Percentiles rank a stretch among this genome's conserved stretches.
Evolutionary conservation across 2,329 filamentous ascomycete species (phyloP).

Genomic region (Xylariaceae sp.): DNA sequence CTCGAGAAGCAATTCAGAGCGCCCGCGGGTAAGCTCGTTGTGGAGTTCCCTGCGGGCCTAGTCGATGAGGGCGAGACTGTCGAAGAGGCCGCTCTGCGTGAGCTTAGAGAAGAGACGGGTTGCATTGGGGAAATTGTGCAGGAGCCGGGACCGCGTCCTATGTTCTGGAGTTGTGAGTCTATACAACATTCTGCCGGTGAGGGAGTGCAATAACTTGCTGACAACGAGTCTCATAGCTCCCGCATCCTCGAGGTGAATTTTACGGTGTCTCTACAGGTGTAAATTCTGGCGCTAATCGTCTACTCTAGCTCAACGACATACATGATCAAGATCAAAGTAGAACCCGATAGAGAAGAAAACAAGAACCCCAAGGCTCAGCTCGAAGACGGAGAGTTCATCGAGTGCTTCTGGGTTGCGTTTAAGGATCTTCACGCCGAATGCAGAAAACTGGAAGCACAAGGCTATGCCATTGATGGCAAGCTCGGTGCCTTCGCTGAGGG

Average conservation of each 20-base stretch:
- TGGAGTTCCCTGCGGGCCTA: conserved; percentile 38
- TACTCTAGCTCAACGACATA: conserved; percentile 25
- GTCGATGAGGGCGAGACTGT: conserved; percentile 36
- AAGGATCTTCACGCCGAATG: conserved; percentile 43
- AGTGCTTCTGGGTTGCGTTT: conserved; percentile 46
- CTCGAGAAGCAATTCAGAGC: conserved; percentile 39
- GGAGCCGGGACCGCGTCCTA: conserved; percentile 21
- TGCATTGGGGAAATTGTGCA: conserved; percentile 32
- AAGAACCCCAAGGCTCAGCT: conserved; percentile 42
- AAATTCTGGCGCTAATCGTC: neutral
- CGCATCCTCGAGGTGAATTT: conserved; percentile 26
- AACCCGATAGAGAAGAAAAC: conserved; percentile 41
- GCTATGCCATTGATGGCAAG: conserved; percentile 31
- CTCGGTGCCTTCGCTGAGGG: conserved; percentile 30
- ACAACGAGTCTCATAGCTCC: conserved; percentile 17
- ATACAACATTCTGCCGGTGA: too few species aligned
- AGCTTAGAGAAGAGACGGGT: conserved; percentile 37
- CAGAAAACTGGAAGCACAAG: conserved; percentile 36
- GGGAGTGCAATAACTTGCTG: neutral
- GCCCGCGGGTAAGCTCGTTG: conserved; percentile 35
- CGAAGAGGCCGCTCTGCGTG: conserved; percentile 36
- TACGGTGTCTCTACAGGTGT: neutral
- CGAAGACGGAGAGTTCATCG: conserved; percentile 50
- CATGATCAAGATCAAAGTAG: conserved; percentile 42
- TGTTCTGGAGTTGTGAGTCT: conserved; percentile 29